Conservation (phyloP, 345 rosid species). For the Murraya koenigii region DNA sequence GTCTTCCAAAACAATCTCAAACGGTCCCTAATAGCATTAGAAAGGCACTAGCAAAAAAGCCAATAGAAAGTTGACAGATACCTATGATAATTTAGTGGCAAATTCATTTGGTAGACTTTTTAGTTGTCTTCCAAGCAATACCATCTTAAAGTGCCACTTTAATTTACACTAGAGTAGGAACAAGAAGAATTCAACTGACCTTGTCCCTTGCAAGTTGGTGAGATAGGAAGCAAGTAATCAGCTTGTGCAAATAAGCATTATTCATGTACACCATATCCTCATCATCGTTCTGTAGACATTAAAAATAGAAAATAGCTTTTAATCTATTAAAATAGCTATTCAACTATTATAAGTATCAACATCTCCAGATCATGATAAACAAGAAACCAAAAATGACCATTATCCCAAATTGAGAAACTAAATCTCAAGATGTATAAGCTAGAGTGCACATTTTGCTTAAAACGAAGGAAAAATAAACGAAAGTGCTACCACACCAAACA, state of each 20-base stretch:
- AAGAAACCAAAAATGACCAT: not conserved
- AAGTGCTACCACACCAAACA: conserved; percentile 5
- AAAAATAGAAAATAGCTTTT: conserved; percentile 22
- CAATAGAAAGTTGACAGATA: not conserved
- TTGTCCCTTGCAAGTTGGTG: conserved; percentile 87
- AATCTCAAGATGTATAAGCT: not conserved
- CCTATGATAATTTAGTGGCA: not conserved
- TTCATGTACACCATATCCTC: conserved; percentile 92
- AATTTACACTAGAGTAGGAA: conserved; percentile 5
- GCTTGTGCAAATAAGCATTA: conserved; percentile 90
- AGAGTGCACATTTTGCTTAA: not conserved
- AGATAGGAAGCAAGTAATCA: conserved; percentile 82
- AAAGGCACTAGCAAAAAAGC: not conserved
- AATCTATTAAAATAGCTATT: conserved; percentile 15
- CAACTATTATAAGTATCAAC: not conserved
- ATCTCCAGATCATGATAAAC: not conserved
- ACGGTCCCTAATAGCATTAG: not conserved
- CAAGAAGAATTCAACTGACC: conserved; percentile 43
- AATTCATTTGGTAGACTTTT: not conserved
- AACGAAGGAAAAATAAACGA: not conserved
- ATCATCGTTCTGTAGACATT: conserved; percentile 66
- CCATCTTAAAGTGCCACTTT: not conserved
- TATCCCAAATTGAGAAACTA: not conserved
- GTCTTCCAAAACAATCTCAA: too few species aligned
- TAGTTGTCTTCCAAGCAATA: not conserved